Base-by-base conservation (phyloP, 768 basidiomycete species). In the Suillus variegatus region DNA sequence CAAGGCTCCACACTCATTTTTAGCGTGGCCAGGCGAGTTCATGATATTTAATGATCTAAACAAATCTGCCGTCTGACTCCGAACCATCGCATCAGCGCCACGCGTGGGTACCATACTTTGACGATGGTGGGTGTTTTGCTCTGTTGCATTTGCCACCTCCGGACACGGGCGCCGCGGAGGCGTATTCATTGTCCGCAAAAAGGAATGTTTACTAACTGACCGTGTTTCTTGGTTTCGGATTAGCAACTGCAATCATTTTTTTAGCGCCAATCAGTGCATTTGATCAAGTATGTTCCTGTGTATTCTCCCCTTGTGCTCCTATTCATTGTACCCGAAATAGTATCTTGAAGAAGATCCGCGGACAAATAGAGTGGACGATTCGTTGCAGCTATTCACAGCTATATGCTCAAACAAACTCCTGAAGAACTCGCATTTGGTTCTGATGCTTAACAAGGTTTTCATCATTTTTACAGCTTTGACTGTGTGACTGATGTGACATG, bases 211-310 rank as follows among this genome's bases (percentile, higher is more conserved):
- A 52, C 62, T 51, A 64, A 32, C 25, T 18, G 18, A 49, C 65
- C 61, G 25, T 28, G 8, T 38, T 68, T 65, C 62, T 9, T 60
- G 1, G 44, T 58, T 10, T 64, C 28, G 28, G 64, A 41, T 57
- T 72, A 93, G 91, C 91, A 5, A 88, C 90, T 52, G 92, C 93
- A 40, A 88, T 94, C 72, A 94, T 94, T 75, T 94, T 94, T 76
- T 79, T 94, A 60, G 93, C 91, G 60, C 93, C 93, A 47, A 89
- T 94, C 67, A 91, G 90, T 71, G 93, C 93, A 47, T 94, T 92
- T 73, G 92, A 94, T 81, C 92, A 94, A 85, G 90, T 88, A 72
- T 67, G 79, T 47, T 51, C 25, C 47, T 20, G 64, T 55, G 54
- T 25, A n/a, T 52, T 63, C 56, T 60, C 14, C 56, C 40, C 55